Evolutionary conservation across 495 filamentous ascomycete species (phyloP).

Genomic region (Hypoxylon perforatum): DNA sequence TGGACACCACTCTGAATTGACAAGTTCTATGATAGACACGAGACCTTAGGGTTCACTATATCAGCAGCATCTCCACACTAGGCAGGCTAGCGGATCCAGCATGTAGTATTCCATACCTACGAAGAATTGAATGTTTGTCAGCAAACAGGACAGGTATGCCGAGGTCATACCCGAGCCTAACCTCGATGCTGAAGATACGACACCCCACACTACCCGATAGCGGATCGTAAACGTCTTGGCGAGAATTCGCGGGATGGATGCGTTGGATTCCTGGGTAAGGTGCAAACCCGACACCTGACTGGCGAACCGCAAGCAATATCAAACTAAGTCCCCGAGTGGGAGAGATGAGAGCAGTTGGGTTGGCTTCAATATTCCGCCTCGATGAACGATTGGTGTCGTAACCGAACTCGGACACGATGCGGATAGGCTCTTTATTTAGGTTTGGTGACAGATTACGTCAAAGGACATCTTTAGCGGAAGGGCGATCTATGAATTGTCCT

Average conservation of each 20-base stretch:
- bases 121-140: too few relatives aligned
- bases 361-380: neutral
- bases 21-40: too few relatives aligned
- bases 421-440: neutral
- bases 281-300: constrained; percentile 4
- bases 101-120: too few relatives aligned
- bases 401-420: neutral
- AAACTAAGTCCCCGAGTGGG: neutral
- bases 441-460: constrained; percentile 18
- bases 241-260: constrained; percentile 30
- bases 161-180: constrained; percentile 5
- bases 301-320: constrained; percentile 7
- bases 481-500: constrained; percentile 11
- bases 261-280: constrained; percentile 22
- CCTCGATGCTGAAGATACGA: constrained; percentile 1
- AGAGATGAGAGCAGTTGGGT: neutral
- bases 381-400: neutral
- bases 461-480: constrained; percentile 4
- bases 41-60: too few relatives aligned
- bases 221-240: constrained; percentile 31
- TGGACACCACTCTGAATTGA: too few relatives aligned
- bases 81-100: too few relatives aligned
- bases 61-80: too few relatives aligned
- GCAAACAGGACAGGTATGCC: too few relatives aligned
- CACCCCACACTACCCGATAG: constrained; percentile 41